A percentile compares a stretch with the other conserved stretches of the same genome.
Evolutionary conservation across 2,329 filamentous ascomycete genomes (phyloP).

Genomic region (Xylaria sp.): DNA sequence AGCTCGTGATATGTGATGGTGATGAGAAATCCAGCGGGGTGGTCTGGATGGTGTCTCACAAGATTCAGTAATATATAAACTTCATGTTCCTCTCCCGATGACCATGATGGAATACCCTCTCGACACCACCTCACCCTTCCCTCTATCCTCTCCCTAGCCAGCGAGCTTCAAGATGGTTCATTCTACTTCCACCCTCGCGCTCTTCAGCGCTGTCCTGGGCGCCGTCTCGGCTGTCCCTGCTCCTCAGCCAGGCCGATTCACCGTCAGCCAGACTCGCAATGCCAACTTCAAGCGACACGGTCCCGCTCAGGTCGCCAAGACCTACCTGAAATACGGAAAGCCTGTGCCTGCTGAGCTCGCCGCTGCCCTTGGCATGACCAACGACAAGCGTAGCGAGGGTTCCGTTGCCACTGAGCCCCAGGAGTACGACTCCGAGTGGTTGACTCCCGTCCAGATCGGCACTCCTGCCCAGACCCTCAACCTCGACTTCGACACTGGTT

Average conservation of each 20-base stretch:
- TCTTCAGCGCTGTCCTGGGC: conserved; percentile 35
- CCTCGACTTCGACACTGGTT: conserved; percentile 47
- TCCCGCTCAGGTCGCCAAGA: conserved; percentile 40
- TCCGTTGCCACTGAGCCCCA: conserved; percentile 31
- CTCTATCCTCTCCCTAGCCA: conserved; percentile 6
- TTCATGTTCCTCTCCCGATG: conserved; percentile 14
- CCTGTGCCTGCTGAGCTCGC: conserved; percentile 37
- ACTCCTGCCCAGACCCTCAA: conserved; percentile 44
- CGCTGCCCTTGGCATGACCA: conserved; percentile 26
- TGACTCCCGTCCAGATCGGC: conserved; percentile 45
- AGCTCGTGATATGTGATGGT: conserved; percentile 11
- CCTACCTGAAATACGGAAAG: conserved; percentile 41
- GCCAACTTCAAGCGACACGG: conserved; percentile 38
- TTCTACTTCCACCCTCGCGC: conserved; percentile 33
- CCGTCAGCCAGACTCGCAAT: conserved; percentile 39
- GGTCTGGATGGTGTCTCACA: conserved; percentile 13
- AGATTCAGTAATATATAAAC: conserved; percentile 29
- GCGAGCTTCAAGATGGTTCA: conserved; percentile 34
- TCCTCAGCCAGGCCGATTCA: conserved; percentile 35
- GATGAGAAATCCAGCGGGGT: conserved; percentile 12
- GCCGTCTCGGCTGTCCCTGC: conserved; percentile 37
- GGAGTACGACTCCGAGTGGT: conserved; percentile 40
- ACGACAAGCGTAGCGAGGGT: conserved; percentile 35
- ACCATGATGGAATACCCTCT: conserved; percentile 10
- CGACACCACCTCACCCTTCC: conserved; percentile 19